Evolutionary conservation across 805 yeast species (phyloP).

Genomic region (Kazachstania martiniae): DNA sequence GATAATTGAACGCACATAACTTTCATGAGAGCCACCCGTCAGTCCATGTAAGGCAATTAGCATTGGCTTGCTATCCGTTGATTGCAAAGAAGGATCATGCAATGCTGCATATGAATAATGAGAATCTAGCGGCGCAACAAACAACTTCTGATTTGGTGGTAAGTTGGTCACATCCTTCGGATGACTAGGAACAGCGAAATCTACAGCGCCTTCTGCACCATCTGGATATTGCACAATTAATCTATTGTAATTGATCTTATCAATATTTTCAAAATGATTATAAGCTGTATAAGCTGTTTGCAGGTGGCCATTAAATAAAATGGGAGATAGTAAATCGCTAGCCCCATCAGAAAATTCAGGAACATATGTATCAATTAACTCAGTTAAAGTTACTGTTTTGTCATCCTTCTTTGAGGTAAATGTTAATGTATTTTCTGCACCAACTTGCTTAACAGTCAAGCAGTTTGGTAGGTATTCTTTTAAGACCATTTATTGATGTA

Average conservation of each 20-base stretch:
- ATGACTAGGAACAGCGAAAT: slow-evolving; percentile 36
- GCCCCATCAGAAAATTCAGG: slow-evolving; percentile 38
- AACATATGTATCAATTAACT: slow-evolving; percentile 27
- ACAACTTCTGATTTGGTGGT: slow-evolving; percentile 30
- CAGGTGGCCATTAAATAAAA: slow-evolving; percentile 51
- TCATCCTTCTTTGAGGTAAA: slow-evolving; percentile 1
- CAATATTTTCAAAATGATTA: slow-evolving; percentile 34
- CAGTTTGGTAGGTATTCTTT: slow-evolving; percentile 1
- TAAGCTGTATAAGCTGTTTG: slow-evolving; percentile 59
- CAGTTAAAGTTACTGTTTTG: slow-evolving; percentile 9
- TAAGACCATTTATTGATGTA: slow-evolving; percentile 2
- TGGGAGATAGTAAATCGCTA: slow-evolving; percentile 43
- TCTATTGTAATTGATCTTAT: slow-evolving; percentile 53
- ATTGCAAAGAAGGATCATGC: slow-evolving; percentile 30
- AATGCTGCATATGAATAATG: slow-evolving; percentile 23
- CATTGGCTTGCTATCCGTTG: slow-evolving; percentile 42
- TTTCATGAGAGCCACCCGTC: slow-evolving; percentile 79
- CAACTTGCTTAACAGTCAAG: slow-evolving; percentile 5
- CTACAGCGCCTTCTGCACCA: slow-evolving; percentile 63
- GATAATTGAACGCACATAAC: slow-evolving; percentile 55
- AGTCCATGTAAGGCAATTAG: slow-evolving; percentile 64
- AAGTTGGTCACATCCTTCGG: slow-evolving; percentile 4
- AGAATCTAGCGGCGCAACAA: slow-evolving; percentile 9
- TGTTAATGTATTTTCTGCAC: neutral
- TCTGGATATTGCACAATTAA: slow-evolving; percentile 42